Conservation (phyloP, 352 stramenopile genomes). For the Phytophthora citrophthora region DNA sequence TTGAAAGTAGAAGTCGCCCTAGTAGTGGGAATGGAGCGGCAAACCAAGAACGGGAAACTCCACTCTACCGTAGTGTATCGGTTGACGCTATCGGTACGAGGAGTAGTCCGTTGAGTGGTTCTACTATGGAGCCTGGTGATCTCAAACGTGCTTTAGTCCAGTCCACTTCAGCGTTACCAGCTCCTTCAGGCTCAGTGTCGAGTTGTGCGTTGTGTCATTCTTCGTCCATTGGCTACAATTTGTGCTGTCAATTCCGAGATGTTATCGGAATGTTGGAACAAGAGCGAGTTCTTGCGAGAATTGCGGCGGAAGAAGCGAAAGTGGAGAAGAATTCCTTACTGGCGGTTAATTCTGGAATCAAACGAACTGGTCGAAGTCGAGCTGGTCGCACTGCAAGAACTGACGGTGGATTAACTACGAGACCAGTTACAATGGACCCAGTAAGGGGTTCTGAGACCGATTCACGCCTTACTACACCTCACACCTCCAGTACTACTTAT, state of each 20-base stretch:
- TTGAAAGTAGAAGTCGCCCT: slow-evolving; percentile 11
- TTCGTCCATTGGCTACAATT: slow-evolving; percentile 64
- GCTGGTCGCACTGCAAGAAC: slow-evolving; percentile 10
- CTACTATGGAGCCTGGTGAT: not conserved
- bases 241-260: slow-evolving; percentile 64
- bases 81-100: slow-evolving; percentile 5
- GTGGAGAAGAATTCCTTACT: not conserved
- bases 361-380: slow-evolving; percentile 17
- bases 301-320: not conserved
- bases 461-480: not conserved
- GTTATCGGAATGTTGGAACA: slow-evolving; percentile 56
- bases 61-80: slow-evolving; percentile 11
- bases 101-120: not conserved
- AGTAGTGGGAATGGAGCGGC: slow-evolving; percentile 3
- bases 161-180: not conserved
- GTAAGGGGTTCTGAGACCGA: not conserved
- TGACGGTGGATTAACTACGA: slow-evolving; percentile 4
- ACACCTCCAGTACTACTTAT: not conserved
- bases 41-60: not conserved
- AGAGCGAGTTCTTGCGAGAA: slow-evolving; percentile 29
- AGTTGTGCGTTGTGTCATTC: slow-evolving; percentile 61
- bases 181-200: not conserved
- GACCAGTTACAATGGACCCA: not conserved
- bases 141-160: not conserved
- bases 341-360: not conserved